Percentiles rank a stretch among this genome's conserved stretches.
phyloP scores from a whole-genome alignment of 148 eudicot species.

The Oxyria digyna region DNA sequence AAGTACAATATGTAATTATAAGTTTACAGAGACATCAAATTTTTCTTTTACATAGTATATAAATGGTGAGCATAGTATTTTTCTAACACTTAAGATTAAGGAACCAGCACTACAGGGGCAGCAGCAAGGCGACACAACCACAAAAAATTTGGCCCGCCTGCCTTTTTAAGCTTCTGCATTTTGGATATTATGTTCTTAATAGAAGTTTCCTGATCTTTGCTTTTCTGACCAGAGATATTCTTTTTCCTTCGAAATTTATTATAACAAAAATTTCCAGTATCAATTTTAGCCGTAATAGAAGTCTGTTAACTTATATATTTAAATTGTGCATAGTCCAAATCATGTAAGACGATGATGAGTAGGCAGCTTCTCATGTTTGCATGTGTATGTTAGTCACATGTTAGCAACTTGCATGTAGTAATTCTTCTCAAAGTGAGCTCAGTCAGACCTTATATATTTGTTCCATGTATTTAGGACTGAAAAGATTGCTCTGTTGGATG shows the following conservation, averaged over 20 bases:
- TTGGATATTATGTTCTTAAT: not conserved
- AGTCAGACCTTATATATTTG: not conserved
- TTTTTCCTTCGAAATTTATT: not conserved
- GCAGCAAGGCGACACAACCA: not conserved
- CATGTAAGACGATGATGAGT: not conserved
- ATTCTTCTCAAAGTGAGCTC: not conserved
- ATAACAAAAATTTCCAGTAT: not conserved
- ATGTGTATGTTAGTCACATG: not conserved
- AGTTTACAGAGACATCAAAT: not conserved
- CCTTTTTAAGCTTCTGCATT: not conserved
- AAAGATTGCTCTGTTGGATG: slow-evolving; percentile 78
- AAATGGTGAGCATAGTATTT: not conserved
- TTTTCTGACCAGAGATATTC: not conserved
- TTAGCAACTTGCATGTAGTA: not conserved
- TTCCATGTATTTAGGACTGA: slow-evolving; percentile 39
- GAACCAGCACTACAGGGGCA: not conserved
- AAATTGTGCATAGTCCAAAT: not conserved
- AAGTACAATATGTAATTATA: not conserved
- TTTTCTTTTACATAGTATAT: not conserved
- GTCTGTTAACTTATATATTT: not conserved
- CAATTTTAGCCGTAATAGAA: not conserved
- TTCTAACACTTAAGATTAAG: not conserved
- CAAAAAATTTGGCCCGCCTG: not conserved
- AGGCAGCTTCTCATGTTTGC: not conserved
- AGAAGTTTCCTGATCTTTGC: not conserved